Evolutionary conservation across 2,329 filamentous ascomycete species (phyloP).

Genomic region (Biscogniauxia sp.): DNA sequence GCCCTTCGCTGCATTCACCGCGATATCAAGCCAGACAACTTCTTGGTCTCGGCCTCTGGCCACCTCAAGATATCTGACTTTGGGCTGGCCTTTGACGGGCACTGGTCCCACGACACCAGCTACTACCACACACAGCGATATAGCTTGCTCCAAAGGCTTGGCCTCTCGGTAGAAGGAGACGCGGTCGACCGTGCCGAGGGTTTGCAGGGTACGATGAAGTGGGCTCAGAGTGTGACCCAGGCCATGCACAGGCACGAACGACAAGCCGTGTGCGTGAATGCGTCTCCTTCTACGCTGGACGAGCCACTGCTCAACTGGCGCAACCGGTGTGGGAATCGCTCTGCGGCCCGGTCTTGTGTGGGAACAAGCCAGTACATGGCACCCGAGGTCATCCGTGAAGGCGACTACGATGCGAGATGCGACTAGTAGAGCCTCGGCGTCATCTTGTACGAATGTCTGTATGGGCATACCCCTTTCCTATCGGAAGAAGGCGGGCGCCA

Average conservation of each 20-base stretch:
- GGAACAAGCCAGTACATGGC: slow-evolving; percentile 99
- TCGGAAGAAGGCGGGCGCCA: slow-evolving; percentile 70
- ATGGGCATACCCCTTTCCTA: slow-evolving; percentile 87
- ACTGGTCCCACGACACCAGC: slow-evolving; percentile 86
- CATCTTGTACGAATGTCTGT: slow-evolving; percentile 92
- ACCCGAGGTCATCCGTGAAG: slow-evolving; percentile 81
- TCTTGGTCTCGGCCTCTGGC: slow-evolving; percentile 81
- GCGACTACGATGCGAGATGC: slow-evolving; percentile 85
- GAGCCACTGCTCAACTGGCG: slow-evolving; percentile 67
- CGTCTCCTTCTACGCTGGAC: slow-evolving; percentile 19
- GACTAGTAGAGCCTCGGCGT: slow-evolving; percentile 97
- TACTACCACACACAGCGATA: slow-evolving; percentile 86
- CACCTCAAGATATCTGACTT: slow-evolving; percentile 97
- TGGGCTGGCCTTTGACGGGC: slow-evolving; percentile 89
- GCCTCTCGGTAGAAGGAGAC: slow-evolving; percentile 72
- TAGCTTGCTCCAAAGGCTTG: slow-evolving; percentile 71
- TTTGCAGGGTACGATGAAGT: slow-evolving; percentile 35
- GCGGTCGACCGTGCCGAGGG: slow-evolving; percentile 56
- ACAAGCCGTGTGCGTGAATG: slow-evolving; percentile 30
- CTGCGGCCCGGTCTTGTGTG: slow-evolving; percentile 79
- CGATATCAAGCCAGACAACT: slow-evolving; percentile 97
- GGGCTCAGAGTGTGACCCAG: slow-evolving; percentile 38
- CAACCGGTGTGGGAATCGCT: slow-evolving; percentile 65
- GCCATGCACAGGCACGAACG: slow-evolving; percentile 41
- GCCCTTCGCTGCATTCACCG: slow-evolving; percentile 87